Evolutionary conservation across 257 asterid genomes (phyloP), one percentile per base, ranked within the genome.

Genomic region (Orobanche coerulescens): DNA sequence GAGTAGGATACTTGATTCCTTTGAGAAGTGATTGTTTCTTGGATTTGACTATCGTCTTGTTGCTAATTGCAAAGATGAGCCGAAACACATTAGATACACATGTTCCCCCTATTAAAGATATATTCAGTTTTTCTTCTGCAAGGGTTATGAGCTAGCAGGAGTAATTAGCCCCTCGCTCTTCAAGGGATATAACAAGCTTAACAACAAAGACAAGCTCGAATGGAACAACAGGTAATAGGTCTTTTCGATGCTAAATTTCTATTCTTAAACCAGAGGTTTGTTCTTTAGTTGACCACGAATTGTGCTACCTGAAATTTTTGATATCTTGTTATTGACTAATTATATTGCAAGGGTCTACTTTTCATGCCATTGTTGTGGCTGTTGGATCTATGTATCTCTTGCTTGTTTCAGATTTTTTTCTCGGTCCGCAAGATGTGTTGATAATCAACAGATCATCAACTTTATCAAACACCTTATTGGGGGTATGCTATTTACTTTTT

Each of bases 61-160:
- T 20, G n/a, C 25, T 58, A 40, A 43, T 42, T 49, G 22, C 51
- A 50, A 59, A 64, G 4, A 5, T 56, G 76, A 58, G 71, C 11
- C 48, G 52, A 66, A 55, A 62, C 47, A 49, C 64, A 64, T 74
- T 84, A 67, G 66, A 69, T 58, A 76, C 73, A 84, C 75, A 88
- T 95, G 93, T 83, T 67, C 82, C 85, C 67, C 88, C 77, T 70
- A 78, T 88, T 79, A 85, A 90, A 62, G 88, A 91, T 73, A 67
- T 42, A 55, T 48, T 86, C 28, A 88, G 95, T 64, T 48, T 76
- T 61, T 62, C 79, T 36, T 60, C 75, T 25, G 73, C 82, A 58
- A 75, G 66, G 71, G 63, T 52, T 80, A 68, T 46, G n/a, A n/a
- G n/a, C n/a, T n/a, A n/a, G n/a, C n/a, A n/a, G n/a, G n/a, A n/a